A percentile compares a stretch with the other conserved stretches of the same genome.
Conservation (phyloP, 2,329 filamentous ascomycete genomes). For the Arachnopeziza araneosa region DNA sequence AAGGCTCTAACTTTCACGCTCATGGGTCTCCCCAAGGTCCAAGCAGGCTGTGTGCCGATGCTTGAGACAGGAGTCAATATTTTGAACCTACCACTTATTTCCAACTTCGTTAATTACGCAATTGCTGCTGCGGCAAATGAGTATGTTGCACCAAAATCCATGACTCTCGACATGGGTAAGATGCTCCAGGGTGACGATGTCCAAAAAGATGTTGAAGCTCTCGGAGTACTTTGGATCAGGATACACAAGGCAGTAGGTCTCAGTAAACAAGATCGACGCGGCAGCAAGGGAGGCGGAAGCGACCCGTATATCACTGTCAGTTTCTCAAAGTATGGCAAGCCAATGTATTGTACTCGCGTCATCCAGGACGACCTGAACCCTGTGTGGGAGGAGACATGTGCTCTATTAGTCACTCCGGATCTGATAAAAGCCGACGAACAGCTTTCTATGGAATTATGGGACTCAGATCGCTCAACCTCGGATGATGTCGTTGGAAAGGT, state of each 20-base stretch:
- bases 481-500: slow-evolving; percentile 96
- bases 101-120: slow-evolving; percentile 74
- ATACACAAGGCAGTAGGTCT: slow-evolving; percentile 84
- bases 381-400: slow-evolving; percentile 82
- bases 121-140: slow-evolving; percentile 76
- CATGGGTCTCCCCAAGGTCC: slow-evolving; percentile 87
- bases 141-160: slow-evolving; percentile 91
- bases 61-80: slow-evolving; percentile 87
- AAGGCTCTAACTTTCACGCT: slow-evolving; percentile 90
- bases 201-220: slow-evolving; percentile 78
- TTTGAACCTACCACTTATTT: slow-evolving; percentile 85
- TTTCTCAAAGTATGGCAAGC: slow-evolving; percentile 95
- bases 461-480: slow-evolving; percentile 85
- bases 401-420: slow-evolving; percentile 80
- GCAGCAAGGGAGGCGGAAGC: slow-evolving; percentile 78
- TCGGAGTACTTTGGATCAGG: slow-evolving; percentile 87
- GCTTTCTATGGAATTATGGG: slow-evolving; percentile 91
- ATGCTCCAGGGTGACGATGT: slow-evolving; percentile 89
- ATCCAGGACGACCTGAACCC: slow-evolving; percentile 94
- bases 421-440: slow-evolving; percentile 92
- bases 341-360: slow-evolving; percentile 94
- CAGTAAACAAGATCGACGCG: slow-evolving; percentile 84
- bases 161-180: slow-evolving; percentile 86
- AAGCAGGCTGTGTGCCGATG: slow-evolving; percentile 88
- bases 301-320: slow-evolving; percentile 94